Percentiles rank a stretch among this genome's conserved stretches.
These are phyloP conservation scores for Ustilago bromivora DNA, from an alignment of 1,284 basidiomycete species.

Conservation along the genomic window DNA sequence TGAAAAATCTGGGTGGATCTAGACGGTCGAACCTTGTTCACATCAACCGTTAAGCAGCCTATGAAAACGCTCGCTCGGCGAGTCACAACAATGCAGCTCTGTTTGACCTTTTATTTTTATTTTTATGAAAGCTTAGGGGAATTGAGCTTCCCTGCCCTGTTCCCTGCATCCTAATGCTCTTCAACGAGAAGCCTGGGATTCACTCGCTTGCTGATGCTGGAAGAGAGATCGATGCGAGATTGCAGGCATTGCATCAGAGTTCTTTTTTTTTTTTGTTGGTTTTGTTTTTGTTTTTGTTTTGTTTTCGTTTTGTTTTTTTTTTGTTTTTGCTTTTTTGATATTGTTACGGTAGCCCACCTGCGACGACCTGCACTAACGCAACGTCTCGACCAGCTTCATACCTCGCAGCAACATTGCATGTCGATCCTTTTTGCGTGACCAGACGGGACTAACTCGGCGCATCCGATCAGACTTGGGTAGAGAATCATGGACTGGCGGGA, in stretches of 20 bases:
- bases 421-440: neutral
- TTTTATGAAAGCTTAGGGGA: neutral
- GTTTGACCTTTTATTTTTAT: neutral
- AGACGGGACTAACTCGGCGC: neutral
- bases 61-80: neutral
- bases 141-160: neutral
- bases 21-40: conserved; percentile 29
- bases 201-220: too few relatives aligned
- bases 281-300: too few relatives aligned
- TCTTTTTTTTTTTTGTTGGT: too few relatives aligned
- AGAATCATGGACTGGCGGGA: neutral
- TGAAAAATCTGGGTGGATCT: conserved; percentile 8
- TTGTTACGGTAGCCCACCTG: neutral
- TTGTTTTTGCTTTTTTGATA: neutral
- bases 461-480: neutral
- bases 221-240: too few relatives aligned
- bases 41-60: neutral
- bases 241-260: too few relatives aligned
- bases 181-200: too few relatives aligned
- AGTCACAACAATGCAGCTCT: neutral
- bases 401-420: neutral
- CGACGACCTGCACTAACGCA: neutral
- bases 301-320: too few relatives aligned
- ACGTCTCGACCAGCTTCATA: neutral
- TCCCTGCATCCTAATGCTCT: neutral